These are phyloP conservation scores for Vaccinium myrtillus DNA, from an alignment of 148 eudicot species.

Conservation along the genomic window DNA sequence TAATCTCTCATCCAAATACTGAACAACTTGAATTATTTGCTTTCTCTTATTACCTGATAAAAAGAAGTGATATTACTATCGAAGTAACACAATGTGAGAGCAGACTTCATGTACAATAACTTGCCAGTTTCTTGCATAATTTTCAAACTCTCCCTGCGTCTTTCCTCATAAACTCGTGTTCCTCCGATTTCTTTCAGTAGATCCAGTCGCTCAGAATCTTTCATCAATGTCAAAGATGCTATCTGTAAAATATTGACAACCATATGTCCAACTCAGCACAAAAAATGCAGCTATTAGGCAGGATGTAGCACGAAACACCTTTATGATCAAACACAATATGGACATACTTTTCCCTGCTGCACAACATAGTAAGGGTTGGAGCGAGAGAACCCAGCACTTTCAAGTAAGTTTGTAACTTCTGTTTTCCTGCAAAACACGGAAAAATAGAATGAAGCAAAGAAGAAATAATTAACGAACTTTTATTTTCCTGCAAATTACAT, in stretches of 20 bases:
- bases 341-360: constrained; percentile 90
- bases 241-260: constrained; percentile 43
- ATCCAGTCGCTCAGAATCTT: constrained; percentile 88
- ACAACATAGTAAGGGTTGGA: constrained; percentile 99
- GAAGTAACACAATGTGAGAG: constrained; percentile 12
- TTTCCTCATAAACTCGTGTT: constrained; percentile 95
- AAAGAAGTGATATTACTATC: constrained; percentile 17
- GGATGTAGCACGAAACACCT: neutral
- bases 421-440: constrained; percentile 64
- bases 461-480: constrained; percentile 43
- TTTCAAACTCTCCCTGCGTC: constrained; percentile 97
- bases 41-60: constrained; percentile 82
- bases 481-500: constrained; percentile 62
- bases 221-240: constrained; percentile 93
- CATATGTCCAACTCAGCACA: neutral
- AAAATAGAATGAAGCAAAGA: neutral
- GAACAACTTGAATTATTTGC: constrained; percentile 96
- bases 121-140: constrained; percentile 98
- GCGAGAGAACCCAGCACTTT: constrained; percentile 99
- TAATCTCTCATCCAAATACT: constrained; percentile 95
- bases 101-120: constrained; percentile 27
- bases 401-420: constrained; percentile 95
- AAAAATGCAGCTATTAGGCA: neutral
- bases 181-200: constrained; percentile 99
- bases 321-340: neutral